Conservation (phyloP, 1,284 basidiomycete species). For the Trametes sp. region DNA sequence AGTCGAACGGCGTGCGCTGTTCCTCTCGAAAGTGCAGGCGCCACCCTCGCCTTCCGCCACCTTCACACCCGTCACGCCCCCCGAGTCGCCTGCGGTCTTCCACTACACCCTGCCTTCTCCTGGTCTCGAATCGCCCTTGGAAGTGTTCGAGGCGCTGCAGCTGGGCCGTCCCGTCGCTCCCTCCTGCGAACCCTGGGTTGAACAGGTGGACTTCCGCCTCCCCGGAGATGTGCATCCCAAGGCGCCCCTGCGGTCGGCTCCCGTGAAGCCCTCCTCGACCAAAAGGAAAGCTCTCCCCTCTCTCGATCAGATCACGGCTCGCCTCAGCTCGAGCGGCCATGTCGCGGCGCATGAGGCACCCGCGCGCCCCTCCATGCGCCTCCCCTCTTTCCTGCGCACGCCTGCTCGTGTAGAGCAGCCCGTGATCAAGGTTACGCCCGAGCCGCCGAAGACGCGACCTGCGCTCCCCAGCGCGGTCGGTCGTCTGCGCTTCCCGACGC, state of each 20-base stretch:
- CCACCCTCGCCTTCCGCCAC: constrained; percentile 68
- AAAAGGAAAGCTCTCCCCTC: constrained; percentile 60
- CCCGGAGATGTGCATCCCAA: constrained; percentile 39
- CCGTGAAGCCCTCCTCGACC: constrained; percentile 27
- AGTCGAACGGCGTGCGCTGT: constrained; percentile 78
- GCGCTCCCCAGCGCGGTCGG: constrained; percentile 55
- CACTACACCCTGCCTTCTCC: constrained; percentile 74
- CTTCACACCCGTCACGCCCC: constrained; percentile 66
- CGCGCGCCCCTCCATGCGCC: constrained; percentile 41
- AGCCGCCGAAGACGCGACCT: constrained; percentile 41
- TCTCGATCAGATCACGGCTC: constrained; percentile 77
- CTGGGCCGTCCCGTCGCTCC: constrained; percentile 45
- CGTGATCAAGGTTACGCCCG: constrained; percentile 9
- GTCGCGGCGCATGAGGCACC: constrained; percentile 31
- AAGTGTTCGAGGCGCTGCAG: constrained; percentile 60
- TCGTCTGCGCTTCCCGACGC: constrained; percentile 51
- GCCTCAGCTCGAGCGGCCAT: constrained; percentile 52
- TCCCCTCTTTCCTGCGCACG: constrained; percentile 55
- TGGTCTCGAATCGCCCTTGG: constrained; percentile 67
- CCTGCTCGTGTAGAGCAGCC: constrained; percentile 28
- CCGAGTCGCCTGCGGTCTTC: constrained; percentile 73
- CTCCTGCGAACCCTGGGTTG: constrained; percentile 59
- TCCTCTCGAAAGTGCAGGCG: constrained; percentile 74
- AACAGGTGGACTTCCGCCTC: constrained; percentile 69
- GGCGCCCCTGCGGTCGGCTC: constrained; percentile 27